A percentile compares a stretch with the other conserved stretches of the same genome.
These are phyloP conservation scores for Halteria grandinella DNA, from an alignment of 73 alveolate species.

Conservation along the genomic window DNA sequence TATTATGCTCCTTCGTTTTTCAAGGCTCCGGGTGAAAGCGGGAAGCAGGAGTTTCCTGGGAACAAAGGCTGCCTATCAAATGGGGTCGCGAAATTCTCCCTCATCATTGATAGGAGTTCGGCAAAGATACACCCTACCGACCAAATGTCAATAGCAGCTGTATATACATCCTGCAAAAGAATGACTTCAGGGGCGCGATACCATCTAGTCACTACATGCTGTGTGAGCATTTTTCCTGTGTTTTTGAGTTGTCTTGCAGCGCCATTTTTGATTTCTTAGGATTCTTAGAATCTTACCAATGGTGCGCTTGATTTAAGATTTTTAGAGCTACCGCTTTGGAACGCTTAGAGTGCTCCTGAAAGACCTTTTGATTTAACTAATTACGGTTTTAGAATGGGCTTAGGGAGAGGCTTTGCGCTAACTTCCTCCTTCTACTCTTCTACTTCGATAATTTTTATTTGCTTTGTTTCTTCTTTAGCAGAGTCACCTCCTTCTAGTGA, in stretches of 20 bases:
- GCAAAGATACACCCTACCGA: constrained; percentile 97
- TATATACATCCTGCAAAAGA: constrained; percentile 87
- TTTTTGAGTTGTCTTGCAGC: neutral
- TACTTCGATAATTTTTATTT: too few relatives aligned
- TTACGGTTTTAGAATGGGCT: too few relatives aligned
- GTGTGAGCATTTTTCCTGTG: constrained; percentile 70
- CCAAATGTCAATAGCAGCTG: constrained; percentile 95
- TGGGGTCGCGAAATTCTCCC: constrained; percentile 83
- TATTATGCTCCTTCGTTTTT: constrained; percentile 71
- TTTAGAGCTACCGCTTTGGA: too few relatives aligned
- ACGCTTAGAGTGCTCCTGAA: too few relatives aligned
- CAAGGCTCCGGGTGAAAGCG: constrained; percentile 89
- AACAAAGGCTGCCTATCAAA: constrained; percentile 97
- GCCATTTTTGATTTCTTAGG: neutral
- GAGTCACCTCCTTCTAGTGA: too few relatives aligned
- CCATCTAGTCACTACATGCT: constrained; percentile 99
- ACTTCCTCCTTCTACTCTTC: too few relatives aligned
- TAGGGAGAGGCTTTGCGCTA: too few relatives aligned
- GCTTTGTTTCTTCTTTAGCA: too few relatives aligned
- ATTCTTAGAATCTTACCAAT: too few relatives aligned
- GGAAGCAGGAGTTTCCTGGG: constrained; percentile 99
- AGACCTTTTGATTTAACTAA: too few relatives aligned
- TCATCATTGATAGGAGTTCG: constrained; percentile 95
- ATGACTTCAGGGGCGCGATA: constrained; percentile 98
- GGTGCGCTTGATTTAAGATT: too few relatives aligned